phyloP scores from a whole-genome alignment of 2,329 filamentous ascomycete genomes.

The Samsoniella hepiali region DNA sequence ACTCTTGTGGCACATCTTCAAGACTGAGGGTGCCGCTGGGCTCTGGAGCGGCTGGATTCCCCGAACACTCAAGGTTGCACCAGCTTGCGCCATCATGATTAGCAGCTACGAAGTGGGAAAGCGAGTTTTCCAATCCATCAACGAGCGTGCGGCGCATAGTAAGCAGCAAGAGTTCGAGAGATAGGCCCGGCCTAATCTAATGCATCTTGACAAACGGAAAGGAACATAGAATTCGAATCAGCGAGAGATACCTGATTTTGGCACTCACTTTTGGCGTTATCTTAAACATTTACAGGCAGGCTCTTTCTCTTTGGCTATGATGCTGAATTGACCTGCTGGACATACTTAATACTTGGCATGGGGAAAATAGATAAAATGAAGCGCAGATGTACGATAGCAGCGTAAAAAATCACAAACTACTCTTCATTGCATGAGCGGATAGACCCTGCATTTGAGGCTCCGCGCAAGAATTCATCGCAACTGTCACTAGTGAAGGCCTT shows the following conservation, averaged over 20 bases:
- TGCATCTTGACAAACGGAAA: background rate
- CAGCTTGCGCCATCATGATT: conserved; percentile 98
- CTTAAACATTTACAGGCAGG: conserved; percentile 2
- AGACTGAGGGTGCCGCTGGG: conserved; percentile 74
- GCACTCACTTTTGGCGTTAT: conserved; percentile 14
- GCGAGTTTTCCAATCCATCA: conserved; percentile 74
- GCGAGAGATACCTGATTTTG: background rate
- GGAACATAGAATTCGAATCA: background rate
- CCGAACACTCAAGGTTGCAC: conserved; percentile 88
- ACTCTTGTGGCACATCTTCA: conserved; percentile 88
- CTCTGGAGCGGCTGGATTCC: conserved; percentile 92
- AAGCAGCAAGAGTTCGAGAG: conserved; percentile 1
- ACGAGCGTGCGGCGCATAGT: conserved; percentile 44
- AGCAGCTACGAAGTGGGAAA: conserved; percentile 97
- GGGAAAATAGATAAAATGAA: background rate
- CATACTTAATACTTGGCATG: background rate
- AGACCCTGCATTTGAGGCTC: background rate
- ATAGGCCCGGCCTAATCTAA: background rate
- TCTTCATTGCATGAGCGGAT: background rate
- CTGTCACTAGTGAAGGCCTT: background rate
- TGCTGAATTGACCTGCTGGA: background rate
- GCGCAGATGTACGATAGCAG: conserved; percentile 11
- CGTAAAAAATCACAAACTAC: background rate
- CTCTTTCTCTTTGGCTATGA: conserved; percentile 4
- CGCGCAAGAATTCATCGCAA: background rate